phyloP scores from a whole-genome alignment of 2,329 filamentous ascomycete species.

The Fonsecaea monophora region DNA sequence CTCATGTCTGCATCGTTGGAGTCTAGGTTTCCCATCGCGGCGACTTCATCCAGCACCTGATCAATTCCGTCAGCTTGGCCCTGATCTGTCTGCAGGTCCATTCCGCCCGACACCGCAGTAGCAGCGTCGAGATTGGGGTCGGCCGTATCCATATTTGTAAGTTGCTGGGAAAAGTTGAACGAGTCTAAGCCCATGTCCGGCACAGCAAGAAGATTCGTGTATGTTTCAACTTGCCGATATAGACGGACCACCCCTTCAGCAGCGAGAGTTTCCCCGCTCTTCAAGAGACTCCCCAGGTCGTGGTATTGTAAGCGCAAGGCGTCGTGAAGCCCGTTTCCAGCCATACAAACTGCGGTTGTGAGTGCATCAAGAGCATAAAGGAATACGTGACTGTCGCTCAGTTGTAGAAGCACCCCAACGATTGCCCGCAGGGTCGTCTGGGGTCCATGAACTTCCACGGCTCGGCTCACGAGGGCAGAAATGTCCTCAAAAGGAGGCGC shows the following conservation, averaged over 20 bases:
- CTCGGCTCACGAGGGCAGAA: slow-evolving; percentile 42
- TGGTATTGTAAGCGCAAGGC: slow-evolving; percentile 49
- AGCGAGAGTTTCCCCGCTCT: slow-evolving; percentile 52
- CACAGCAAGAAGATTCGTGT: slow-evolving; percentile 42
- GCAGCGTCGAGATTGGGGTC: slow-evolving; percentile 50
- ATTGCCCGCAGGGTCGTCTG: slow-evolving; percentile 48
- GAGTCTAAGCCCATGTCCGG: slow-evolving; percentile 35
- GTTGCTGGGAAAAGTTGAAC: slow-evolving; percentile 41
- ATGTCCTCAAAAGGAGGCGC: slow-evolving; percentile 62
- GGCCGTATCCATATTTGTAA: slow-evolving; percentile 52
- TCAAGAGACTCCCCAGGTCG: slow-evolving; percentile 49
- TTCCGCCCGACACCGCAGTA: slow-evolving; percentile 24
- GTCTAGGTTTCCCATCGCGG: slow-evolving; percentile 36
- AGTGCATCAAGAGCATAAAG: slow-evolving; percentile 54
- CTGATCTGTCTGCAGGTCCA: slow-evolving; percentile 25
- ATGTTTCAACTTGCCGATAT: slow-evolving; percentile 52
- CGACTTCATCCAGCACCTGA: slow-evolving; percentile 39
- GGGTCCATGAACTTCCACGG: slow-evolving; percentile 51
- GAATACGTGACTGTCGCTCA: slow-evolving; percentile 49
- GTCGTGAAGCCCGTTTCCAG: slow-evolving; percentile 51
- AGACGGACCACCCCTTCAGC: slow-evolving; percentile 55
- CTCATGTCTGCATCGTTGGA: slow-evolving; percentile 35
- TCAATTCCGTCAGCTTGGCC: slow-evolving; percentile 38
- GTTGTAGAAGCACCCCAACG: slow-evolving; percentile 52
- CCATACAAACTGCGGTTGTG: slow-evolving; percentile 52